These are phyloP conservation scores for Colletotrichum viniferum DNA, from an alignment of 2,329 filamentous ascomycete species.

Conservation along the genomic window DNA sequence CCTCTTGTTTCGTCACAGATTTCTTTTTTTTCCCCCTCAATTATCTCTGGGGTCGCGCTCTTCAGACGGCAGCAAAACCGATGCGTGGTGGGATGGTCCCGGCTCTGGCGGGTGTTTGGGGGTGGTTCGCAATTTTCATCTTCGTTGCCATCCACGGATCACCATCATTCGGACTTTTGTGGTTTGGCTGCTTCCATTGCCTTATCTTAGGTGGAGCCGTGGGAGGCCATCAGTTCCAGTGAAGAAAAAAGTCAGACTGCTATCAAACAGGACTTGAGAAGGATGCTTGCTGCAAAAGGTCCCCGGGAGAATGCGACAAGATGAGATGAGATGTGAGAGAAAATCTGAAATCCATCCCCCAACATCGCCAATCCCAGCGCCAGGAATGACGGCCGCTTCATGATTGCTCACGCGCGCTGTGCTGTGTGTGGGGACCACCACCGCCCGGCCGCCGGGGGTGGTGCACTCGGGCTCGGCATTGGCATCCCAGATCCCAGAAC, in stretches of 20 bases:
- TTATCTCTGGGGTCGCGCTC: neutral
- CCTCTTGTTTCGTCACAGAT: conserved; percentile 22
- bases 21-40: neutral
- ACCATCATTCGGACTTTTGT: neutral
- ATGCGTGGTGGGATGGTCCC: neutral
- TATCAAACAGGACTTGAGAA: neutral
- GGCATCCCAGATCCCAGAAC: neutral
- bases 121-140: neutral
- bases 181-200: neutral
- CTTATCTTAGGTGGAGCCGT: neutral
- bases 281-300: neutral
- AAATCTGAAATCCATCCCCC: neutral
- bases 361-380: neutral
- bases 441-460: neutral
- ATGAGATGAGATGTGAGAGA: conserved; percentile 21
- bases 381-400: conserved; percentile 11
- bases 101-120: neutral
- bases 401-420: conserved; percentile 12
- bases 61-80: neutral
- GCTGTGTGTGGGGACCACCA: neutral
- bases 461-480: conserved; percentile 10
- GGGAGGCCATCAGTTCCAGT: neutral
- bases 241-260: neutral
- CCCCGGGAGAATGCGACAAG: neutral
- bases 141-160: neutral